Evolutionary conservation across 352 stramenopile genomes (phyloP), one percentile per base, ranked within the genome.

Genomic region (Globisporangium megalacanthum): DNA sequence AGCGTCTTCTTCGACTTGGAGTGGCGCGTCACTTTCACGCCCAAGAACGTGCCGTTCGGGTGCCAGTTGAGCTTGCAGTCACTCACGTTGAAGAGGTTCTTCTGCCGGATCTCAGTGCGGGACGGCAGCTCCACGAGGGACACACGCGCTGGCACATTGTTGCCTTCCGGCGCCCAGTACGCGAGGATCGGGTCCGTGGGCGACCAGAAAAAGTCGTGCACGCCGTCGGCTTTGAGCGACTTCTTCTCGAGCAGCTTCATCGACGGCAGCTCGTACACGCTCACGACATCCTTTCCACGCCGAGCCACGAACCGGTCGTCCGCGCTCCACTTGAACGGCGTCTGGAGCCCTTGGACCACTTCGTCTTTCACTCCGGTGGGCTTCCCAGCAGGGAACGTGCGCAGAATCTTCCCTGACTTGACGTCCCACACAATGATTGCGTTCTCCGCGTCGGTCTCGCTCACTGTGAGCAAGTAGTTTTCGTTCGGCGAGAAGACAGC

Each of bases 241-340:
- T 98, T 98, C 71, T 98, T 98, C 60, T 99, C 96, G 8, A 99
- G 78, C 20, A 99, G 83, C 74, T 96, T 95, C 90, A 99, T 98
- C 17, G 85, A 94, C 35, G 96, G 94, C 44, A 98, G 82, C 70
- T 98, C 92, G 74, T 98, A 99, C 39, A 99, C 68, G 52, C 77
- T 91, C 53, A 96, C 94, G 20, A 92, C 86, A 59, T 94, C 83
- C 65, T 96, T 97, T 48, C 94, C 94, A 63, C 97, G 96, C 41
- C 96, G 87, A 33, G 97, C 96, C 11, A 99, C 66, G 71, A 98
- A 99, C 48, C 89, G 81, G 68, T 98, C 96, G 71, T 99, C 92
- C 39, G 95, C 71, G 48, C 79, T 97, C 96, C 96, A 99, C 75
- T 98, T 97, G 70, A 99, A 95, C 20, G 78, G 76, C 36, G 75